Evolutionary conservation across 1,139 yeast species (phyloP).

Genomic region (Zygotorulaspora mrakii): DNA sequence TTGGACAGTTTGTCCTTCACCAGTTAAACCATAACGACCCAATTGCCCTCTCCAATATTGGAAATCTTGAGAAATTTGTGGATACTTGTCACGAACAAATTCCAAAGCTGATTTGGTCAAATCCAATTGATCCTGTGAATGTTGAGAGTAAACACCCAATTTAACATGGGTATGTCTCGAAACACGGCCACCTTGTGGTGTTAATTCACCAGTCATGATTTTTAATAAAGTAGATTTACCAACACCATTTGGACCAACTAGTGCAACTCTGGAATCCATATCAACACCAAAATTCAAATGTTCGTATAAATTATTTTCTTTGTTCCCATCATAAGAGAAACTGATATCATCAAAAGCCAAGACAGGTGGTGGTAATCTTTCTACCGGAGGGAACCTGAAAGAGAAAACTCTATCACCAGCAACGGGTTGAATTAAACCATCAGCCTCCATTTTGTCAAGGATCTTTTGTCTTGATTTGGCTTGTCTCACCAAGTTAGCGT

Average conservation of each 20-base stretch:
- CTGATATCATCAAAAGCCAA: slow-evolving; percentile 93
- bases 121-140: slow-evolving; percentile 97
- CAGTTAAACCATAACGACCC: slow-evolving; percentile 97
- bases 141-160: slow-evolving; percentile 98
- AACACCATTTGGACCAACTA: slow-evolving; percentile 99
- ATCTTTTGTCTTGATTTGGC: slow-evolving; percentile 99
- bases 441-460: slow-evolving; percentile 99
- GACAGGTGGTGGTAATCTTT: slow-evolving; percentile 98
- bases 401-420: slow-evolving; percentile 89
- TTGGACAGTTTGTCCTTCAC: slow-evolving; percentile 97
- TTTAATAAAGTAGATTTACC: slow-evolving; percentile 96
- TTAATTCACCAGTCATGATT: slow-evolving; percentile 91
- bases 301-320: slow-evolving; percentile 85
- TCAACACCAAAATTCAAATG: slow-evolving; percentile 95
- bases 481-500: slow-evolving; percentile 96
- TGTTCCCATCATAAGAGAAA: slow-evolving; percentile 83
- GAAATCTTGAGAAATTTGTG: slow-evolving; percentile 89
- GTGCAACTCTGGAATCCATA: slow-evolving; percentile 98
- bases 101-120: slow-evolving; percentile 92
- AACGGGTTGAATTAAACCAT: slow-evolving; percentile 92
- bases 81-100: slow-evolving; percentile 91
- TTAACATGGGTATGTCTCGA: slow-evolving; percentile 96
- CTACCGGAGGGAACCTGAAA: slow-evolving; percentile 92
- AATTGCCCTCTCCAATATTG: slow-evolving; percentile 99
- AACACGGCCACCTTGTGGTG: slow-evolving; percentile 89